Conservation (phyloP, 805 yeast genomes). For the Sugiyamaella qingdaonensis region DNA sequence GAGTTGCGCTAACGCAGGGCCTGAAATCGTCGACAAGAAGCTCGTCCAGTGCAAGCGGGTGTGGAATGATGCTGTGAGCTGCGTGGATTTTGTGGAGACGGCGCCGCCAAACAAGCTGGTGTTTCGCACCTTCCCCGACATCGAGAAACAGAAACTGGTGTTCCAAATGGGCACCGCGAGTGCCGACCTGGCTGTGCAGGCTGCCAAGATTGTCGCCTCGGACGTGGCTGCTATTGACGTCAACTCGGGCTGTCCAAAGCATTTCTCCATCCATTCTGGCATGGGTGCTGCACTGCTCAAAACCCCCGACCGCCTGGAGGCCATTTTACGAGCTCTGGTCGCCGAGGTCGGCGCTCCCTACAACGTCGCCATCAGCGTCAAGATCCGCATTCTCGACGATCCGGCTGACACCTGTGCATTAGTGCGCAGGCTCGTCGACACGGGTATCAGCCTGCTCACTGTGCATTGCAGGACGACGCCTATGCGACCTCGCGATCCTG, state of each 20-base stretch:
- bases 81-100: constrained; percentile 26
- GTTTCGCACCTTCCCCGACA: constrained; percentile 65
- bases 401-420: constrained; percentile 57
- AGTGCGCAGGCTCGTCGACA: constrained; percentile 53
- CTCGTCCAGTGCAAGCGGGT: constrained; percentile 64
- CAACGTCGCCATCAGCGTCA: constrained; percentile 80
- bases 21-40: constrained; percentile 89
- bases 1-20: no score
- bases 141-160: constrained; percentile 64
- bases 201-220: constrained; percentile 70
- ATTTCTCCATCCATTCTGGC: constrained; percentile 88
- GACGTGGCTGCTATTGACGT: constrained; percentile 94
- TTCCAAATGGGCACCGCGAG: constrained; percentile 89
- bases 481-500: constrained; percentile 80
- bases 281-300: constrained; percentile 93
- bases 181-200: constrained; percentile 81
- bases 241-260: constrained; percentile 97
- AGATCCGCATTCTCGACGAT: constrained; percentile 72
- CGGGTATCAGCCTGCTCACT: constrained; percentile 84
- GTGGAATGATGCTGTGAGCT: constrained; percentile 40
- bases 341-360: constrained; percentile 73
- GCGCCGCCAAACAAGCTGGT: constrained; percentile 45
- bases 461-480: constrained; percentile 85
- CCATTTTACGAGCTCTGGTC: constrained; percentile 65
- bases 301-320: constrained; percentile 74